Conservation (phyloP, 2,329 filamentous ascomycete species). For the Claviceps monticola region DNA sequence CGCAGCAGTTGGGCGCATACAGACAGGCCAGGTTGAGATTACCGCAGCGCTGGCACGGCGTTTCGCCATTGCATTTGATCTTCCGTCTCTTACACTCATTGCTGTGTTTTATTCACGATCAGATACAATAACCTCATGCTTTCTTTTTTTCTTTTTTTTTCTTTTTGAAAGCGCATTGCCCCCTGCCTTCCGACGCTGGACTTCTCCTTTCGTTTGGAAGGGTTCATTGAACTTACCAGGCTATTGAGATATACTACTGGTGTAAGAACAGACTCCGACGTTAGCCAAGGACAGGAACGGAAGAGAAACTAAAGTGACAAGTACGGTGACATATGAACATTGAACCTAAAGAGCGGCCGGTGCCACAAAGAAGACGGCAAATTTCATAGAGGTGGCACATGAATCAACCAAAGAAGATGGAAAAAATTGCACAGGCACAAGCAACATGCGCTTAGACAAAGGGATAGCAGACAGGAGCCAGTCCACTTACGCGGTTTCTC, state of each 20-base stretch:
- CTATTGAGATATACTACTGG: constrained; percentile 46
- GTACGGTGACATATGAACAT: background rate
- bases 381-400: background rate
- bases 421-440: background rate
- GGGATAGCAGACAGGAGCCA: background rate
- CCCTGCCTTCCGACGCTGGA: no score
- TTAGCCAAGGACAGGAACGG: background rate
- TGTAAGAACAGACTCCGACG: constrained; percentile 1
- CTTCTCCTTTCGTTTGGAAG: background rate
- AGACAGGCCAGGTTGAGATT: constrained; percentile 53
- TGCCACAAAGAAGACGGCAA: background rate
- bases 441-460: background rate
- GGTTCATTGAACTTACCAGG: constrained; percentile 31
- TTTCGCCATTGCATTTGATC: constrained; percentile 61
- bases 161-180: no score
- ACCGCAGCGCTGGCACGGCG: constrained; percentile 52
- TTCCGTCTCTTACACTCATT: constrained; percentile 66
- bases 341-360: background rate
- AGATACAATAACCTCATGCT: background rate
- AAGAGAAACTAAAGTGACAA: background rate
- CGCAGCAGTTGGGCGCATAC: constrained; percentile 53
- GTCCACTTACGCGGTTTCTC: constrained; percentile 39
- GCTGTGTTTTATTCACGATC: constrained; percentile 22
- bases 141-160: background rate
- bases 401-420: background rate